Conservation (phyloP, 768 basidiomycete species). For the Calocera cornea region DNA sequence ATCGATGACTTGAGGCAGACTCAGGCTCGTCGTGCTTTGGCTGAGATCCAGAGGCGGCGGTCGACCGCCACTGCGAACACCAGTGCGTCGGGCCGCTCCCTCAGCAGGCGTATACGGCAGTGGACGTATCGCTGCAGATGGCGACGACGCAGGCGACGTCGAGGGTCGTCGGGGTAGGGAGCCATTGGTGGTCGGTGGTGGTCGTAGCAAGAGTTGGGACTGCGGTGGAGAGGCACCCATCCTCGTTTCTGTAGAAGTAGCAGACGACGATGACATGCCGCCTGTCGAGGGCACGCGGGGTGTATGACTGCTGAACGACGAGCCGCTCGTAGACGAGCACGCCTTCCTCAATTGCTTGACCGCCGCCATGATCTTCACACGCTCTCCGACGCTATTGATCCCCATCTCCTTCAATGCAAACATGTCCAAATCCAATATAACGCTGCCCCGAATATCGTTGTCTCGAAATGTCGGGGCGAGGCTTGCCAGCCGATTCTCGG, state of each 20-base stretch:
- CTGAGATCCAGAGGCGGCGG: background rate
- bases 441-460: constrained; percentile 86
- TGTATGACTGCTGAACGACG: background rate
- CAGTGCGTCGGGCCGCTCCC: background rate
- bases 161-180: background rate
- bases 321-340: constrained; percentile 22
- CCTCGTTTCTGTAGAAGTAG: background rate
- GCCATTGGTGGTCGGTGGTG: background rate
- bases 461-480: constrained; percentile 57
- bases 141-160: background rate
- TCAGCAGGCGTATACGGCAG: background rate
- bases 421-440: constrained; percentile 85
- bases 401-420: constrained; percentile 80
- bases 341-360: constrained; percentile 64
- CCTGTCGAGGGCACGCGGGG: background rate
- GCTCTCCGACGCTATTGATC: constrained; percentile 76
- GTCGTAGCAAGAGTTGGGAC: background rate
- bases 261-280: background rate
- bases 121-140: background rate
- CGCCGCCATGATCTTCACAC: constrained; percentile 72
- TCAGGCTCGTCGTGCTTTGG: background rate
- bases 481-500: constrained; percentile 56
- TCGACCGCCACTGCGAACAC: background rate
- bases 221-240: background rate
- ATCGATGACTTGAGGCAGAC: background rate